phyloP scores from a whole-genome alignment of 2,329 filamentous ascomycete species.

The Graphilbum sp. region DNA sequence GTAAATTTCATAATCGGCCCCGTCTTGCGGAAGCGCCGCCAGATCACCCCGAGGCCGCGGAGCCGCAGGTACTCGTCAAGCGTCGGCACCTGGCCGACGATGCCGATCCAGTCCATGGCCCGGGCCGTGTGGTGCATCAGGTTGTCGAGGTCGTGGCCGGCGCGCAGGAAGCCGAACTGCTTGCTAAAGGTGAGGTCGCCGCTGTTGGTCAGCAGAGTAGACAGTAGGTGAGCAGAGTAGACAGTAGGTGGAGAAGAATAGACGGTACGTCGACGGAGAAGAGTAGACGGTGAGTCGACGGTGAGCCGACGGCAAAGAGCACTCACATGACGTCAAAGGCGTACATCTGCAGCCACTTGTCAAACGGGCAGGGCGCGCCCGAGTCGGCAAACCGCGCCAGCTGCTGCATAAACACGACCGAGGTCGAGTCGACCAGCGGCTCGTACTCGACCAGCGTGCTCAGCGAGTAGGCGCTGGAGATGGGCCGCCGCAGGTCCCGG shows the following conservation, averaged over 20 bases:
- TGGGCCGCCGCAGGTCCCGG: slow-evolving; percentile 4
- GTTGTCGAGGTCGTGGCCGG: slow-evolving; percentile 42
- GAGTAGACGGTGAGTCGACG: no score
- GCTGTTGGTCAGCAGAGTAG: no score
- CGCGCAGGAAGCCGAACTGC: slow-evolving; percentile 44
- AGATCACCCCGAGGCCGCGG: slow-evolving; percentile 7
- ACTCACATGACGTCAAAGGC: slow-evolving; percentile 42
- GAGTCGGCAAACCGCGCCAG: slow-evolving; percentile 13
- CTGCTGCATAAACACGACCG: slow-evolving; percentile 12
- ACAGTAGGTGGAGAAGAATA: no score
- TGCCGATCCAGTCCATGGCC: slow-evolving; percentile 10
- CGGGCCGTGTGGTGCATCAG: slow-evolving; percentile 25
- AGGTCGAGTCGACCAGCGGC: slow-evolving; percentile 9
- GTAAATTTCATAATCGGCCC: background rate
- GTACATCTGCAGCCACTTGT: slow-evolving; percentile 42
- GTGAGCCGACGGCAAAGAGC: no score
- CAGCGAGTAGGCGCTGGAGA: slow-evolving; percentile 11
- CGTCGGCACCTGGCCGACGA: slow-evolving; percentile 6
- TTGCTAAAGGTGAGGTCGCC: slow-evolving; percentile 44
- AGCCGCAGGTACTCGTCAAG: slow-evolving; percentile 8
- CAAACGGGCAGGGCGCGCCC: slow-evolving; percentile 11
- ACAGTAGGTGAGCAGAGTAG: no score
- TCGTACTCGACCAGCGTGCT: slow-evolving; percentile 10
- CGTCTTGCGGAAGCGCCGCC: background rate
- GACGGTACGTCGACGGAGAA: no score